Evolutionary conservation across 1,284 basidiomycete species (phyloP), one percentile per base, ranked within the genome.

Genomic region (Anthracocystis panici-leucophaei): DNA sequence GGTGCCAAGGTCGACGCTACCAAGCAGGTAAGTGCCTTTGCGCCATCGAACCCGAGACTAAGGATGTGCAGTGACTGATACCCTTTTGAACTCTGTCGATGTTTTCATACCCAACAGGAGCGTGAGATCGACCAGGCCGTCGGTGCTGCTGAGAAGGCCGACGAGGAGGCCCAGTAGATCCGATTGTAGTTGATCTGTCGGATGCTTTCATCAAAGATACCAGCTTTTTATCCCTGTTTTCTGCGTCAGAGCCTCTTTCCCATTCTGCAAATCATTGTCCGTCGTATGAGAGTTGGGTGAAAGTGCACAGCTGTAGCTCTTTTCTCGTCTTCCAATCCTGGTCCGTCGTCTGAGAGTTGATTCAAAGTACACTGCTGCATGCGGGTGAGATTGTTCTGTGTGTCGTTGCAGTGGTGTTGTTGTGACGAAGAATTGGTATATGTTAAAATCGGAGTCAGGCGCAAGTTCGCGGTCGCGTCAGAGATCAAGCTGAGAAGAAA

Each of bases 1-100:
- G 68, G 68, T 53, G 72, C 65, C 56, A 78, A 78, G 68, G 46
- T 67, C 56, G 75, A 78, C 57, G 67, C 75, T 29, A 65, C 62
- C 58, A 71, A 71, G 53, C 71, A 75, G 72, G 71, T 76, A 58
- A 54, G 74, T 67, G 27, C 6, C 31, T 31, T 11, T 25, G 9
- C n/a, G 8, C 23, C 18, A 38, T 38, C 14, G 16, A 20, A 8
- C 23, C 3, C 27, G 2, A 11, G 16, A 16, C 29, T 40, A 0
- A 18, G 21, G 18, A 16, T n/a, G 6, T n/a, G 42, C 41, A 45
- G 54, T 7, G 20, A n/a, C 42, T 54, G 54, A 41, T 42, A 3
- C 14, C 20, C 29, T 20, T 20, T 45, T 11, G 2, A 16, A 3
- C 5, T 10, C 40, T 33, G 42, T 33, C 11, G 2, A 18, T 10